These are phyloP conservation scores for Suillus plorans DNA, from an alignment of 768 basidiomycete genomes.

Conservation along the genomic window DNA sequence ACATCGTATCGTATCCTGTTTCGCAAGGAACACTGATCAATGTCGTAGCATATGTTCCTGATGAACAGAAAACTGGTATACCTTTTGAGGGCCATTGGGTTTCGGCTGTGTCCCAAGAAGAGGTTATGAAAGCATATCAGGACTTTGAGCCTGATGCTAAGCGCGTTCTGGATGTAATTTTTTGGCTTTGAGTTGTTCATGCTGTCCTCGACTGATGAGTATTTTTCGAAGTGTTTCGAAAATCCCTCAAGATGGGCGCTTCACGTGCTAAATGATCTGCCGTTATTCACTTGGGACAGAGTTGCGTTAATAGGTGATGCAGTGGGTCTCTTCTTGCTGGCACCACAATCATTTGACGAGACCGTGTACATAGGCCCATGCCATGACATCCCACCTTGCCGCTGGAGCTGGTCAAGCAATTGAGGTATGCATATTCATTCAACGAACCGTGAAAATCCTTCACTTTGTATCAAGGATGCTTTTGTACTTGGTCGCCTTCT, in stretches of 20 bases:
- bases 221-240: slow-evolving; percentile 29
- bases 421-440: slow-evolving; percentile 36
- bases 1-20: slow-evolving; percentile 39
- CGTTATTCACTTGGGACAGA: slow-evolving; percentile 35
- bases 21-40: slow-evolving; percentile 34
- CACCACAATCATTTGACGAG: background rate
- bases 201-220: slow-evolving; percentile 1
- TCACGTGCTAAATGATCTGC: slow-evolving; percentile 38
- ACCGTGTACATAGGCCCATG: slow-evolving; percentile 30
- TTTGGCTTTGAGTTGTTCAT: background rate
- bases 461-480: slow-evolving; percentile 15
- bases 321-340: background rate
- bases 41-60: slow-evolving; percentile 29
- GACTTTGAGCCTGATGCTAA: slow-evolving; percentile 36
- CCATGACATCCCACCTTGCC: slow-evolving; percentile 55
- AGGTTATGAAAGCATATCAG: slow-evolving; percentile 26
- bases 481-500: slow-evolving; percentile 24
- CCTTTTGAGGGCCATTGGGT: slow-evolving; percentile 27
- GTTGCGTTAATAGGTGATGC: slow-evolving; percentile 26
- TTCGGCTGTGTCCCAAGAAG: slow-evolving; percentile 25
- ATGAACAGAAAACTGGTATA: slow-evolving; percentile 28
- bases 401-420: slow-evolving; percentile 60
- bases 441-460: background rate
- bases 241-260: slow-evolving; percentile 41
- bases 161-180: slow-evolving; percentile 15